Conservation (phyloP, 305 asterid genomes). For the Fraxinus xanthoxyloides region DNA sequence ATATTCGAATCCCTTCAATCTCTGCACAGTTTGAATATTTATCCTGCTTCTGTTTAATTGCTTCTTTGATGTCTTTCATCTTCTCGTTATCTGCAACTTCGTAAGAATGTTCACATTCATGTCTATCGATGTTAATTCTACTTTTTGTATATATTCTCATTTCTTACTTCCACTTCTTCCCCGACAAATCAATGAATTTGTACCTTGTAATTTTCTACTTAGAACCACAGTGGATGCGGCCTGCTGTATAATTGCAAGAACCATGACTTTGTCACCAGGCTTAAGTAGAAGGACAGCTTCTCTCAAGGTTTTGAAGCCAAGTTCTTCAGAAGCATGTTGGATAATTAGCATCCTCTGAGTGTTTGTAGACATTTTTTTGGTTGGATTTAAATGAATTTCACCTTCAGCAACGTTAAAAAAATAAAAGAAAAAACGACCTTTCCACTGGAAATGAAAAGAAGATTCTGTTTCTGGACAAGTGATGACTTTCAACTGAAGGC, state of each 20-base stretch:
- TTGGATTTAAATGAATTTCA: not conserved
- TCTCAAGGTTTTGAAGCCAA: conserved; percentile 21
- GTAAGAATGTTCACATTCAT: not conserved
- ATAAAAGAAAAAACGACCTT: not conserved
- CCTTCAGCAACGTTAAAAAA: not conserved
- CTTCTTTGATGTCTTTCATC: conserved; percentile 32
- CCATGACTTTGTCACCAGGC: conserved; percentile 33
- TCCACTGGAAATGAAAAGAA: not conserved
- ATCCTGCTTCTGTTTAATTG: conserved; percentile 20
- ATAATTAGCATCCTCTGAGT: conserved; percentile 36
- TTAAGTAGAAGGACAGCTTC: conserved; percentile 28
- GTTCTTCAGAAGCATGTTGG: conserved; percentile 45
- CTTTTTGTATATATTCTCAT: not conserved
- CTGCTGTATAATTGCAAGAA: conserved; percentile 36
- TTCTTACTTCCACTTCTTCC: not conserved
- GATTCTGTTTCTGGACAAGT: not conserved
- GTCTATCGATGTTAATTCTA: not conserved
- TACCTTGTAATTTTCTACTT: conserved; percentile 13
- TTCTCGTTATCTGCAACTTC: conserved; percentile 20
- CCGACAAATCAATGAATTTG: not conserved
- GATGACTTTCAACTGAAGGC: too few relatives aligned
- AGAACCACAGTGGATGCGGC: conserved; percentile 25
- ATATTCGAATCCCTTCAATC: conserved; percentile 25
- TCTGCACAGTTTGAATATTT: conserved; percentile 25
- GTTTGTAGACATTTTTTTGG: conserved; percentile 24